Evolutionary conservation across 2,329 filamentous ascomycete genomes (phyloP), one percentile per base, ranked within the genome.

Genomic region (Diaporthe sp.): DNA sequence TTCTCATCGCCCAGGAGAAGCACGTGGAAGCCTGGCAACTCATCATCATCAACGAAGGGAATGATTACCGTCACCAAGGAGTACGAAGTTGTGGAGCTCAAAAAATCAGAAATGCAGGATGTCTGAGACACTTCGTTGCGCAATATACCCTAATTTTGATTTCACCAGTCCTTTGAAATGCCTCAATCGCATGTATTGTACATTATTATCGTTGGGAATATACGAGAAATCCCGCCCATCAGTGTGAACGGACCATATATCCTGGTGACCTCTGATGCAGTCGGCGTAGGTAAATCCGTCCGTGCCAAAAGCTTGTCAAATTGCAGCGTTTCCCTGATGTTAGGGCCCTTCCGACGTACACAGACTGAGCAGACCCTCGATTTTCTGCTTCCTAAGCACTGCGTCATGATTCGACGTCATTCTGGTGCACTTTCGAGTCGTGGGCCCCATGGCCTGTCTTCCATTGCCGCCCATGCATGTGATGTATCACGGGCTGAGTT

Each of bases 31-130:
- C 22, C 34, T 25, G 58, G 4, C 12, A 37, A 25, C 58, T 57
- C 71, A 20, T 73, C 71, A 8, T 20, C 61, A 3, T 55, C 39
- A n/a, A 58, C 61, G 2, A 44, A 7, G 51, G 72, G 71, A 1
- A 65, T 65, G 22, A 63, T 73, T 12, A 73, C 71, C 8, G 61
- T 74, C 39, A 74, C 72, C 8, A 68, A 58, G 28, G 72, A 74
- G 31, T 74, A 49, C 60, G 60, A 70, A 6, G 39, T 74, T 2
- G 61, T 37, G 22, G 72, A 74, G n/a, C 1, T 49, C 2, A 57
- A 28, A 2, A 39, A 25, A 34, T 4, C 8, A 20, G 65, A 53
- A 3, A 28, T 28, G 8, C n/a, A 51, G 9, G 47, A n/a, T 53
- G 47, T 39, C 6, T 68, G n/a, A 68, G 47, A 13, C 17, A 53